Base-by-base conservation (phyloP, 73 alveolate genomes). In the Paramecium sonneborni region DNA sequence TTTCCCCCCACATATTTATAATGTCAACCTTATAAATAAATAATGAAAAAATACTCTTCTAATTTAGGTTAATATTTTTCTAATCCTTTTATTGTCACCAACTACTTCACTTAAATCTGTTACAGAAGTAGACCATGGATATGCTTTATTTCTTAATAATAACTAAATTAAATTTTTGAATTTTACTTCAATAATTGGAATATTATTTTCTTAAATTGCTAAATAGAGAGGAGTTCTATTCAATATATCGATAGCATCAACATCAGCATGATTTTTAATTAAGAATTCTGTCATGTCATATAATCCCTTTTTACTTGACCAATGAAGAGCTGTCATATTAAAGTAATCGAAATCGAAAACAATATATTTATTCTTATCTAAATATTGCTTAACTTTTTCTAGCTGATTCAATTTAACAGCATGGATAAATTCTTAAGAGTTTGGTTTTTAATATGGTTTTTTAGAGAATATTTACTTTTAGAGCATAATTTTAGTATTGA, bases 81-180 rank as follows among this genome's bases (percentile, higher is more conserved):
- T 74, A 35, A 38, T 20, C 34, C 46, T 74, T 30, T 18, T 21
- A 35, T 74, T 74, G 8, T 74, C 5, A 4, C 46, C 57, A 35
- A 74, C 28, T 9, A 11, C 87, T 35, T 21, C 39, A 5, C 58
- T 34, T 38, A 74, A 74, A 74, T 74, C 57, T 14, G 87, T 74
- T 35, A 74, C 14, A n/a, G 55, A 21, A 32, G 87, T 74, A n/a
- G 87, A 74, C 87, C 87, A 74, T 4, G 87, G 87, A 38, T 74
- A 74, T 0, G 87, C 87, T 74, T 38, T 38, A 20, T 74, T 74
- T 11, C 34, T 35, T 34, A 74, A 35, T 38, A 74, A 35, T 38
- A 74, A 35, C 39, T 74, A 38, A 74, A 38, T 74, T 3, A 30
- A 12, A 30, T 20, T 52, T n/a, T 14, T 52, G 20, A 52, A 12